These are phyloP conservation scores for Yarrowia sp. DNA, from an alignment of 805 yeast species.

Conservation along the genomic window DNA sequence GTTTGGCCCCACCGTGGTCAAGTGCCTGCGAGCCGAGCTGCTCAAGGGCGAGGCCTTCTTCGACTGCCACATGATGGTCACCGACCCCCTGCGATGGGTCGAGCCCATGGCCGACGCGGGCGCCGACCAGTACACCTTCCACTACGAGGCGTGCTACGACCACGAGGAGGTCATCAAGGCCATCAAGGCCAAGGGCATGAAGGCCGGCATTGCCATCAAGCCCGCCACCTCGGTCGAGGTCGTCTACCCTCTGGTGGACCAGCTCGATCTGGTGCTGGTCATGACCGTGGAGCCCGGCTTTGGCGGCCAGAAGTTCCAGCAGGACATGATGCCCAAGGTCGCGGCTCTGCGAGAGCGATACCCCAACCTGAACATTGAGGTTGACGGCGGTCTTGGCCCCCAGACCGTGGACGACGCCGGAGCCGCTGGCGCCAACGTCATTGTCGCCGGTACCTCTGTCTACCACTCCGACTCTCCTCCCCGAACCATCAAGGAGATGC, in stretches of 20 bases:
- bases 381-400: slow-evolving; percentile 93
- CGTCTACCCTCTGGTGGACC: slow-evolving; percentile 73
- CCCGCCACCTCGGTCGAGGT: slow-evolving; percentile 91
- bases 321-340: slow-evolving; percentile 96
- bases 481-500: slow-evolving; percentile 62
- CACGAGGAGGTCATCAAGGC: slow-evolving; percentile 75
- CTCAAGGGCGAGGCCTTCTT: slow-evolving; percentile 74
- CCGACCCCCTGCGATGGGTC: slow-evolving; percentile 91
- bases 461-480: slow-evolving; percentile 83
- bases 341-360: slow-evolving; percentile 71
- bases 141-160: slow-evolving; percentile 80
- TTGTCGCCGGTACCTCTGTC: slow-evolving; percentile 96
- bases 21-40: slow-evolving; percentile 74
- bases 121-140: slow-evolving; percentile 96
- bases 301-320: slow-evolving; percentile 97
- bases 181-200: slow-evolving; percentile 82
- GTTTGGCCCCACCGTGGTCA: slow-evolving; percentile 88
- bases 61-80: slow-evolving; percentile 99
- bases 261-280: slow-evolving; percentile 90
- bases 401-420: slow-evolving; percentile 88
- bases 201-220: slow-evolving; percentile 92
- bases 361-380: slow-evolving; percentile 88
- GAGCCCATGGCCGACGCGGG: slow-evolving; percentile 90
- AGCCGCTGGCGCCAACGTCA: slow-evolving; percentile 96
- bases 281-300: slow-evolving; percentile 99